Evolutionary conservation across 768 basidiomycete genomes (phyloP), one percentile per base, ranked within the genome.

Genomic region (Mrakia frigida): DNA sequence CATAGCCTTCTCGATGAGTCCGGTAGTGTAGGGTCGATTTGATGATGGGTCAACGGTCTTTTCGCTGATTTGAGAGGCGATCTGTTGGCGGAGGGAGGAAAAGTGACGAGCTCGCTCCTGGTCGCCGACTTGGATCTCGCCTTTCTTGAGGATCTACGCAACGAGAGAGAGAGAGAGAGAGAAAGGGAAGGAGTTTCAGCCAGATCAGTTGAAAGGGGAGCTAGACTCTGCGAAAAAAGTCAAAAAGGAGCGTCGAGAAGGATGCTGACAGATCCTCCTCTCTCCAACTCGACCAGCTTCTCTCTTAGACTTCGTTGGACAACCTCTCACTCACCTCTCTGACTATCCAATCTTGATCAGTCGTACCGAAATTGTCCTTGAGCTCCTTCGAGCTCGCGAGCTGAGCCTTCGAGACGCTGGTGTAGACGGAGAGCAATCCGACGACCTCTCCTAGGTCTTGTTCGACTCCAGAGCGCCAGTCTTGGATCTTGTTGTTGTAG

Each of bases 401-500:
- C 82, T 94, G 92, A 37, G 96, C 97, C 83, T 98, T 98, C 11
- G 94, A 92, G 53, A 98, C 94, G 84, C 98, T 98, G 46, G 88
- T 87, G 84, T 98, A 99, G 73, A 99, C 93, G 81, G 95, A 93
- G 80, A 89, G 91, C 81, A 98, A 95, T 84, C 98, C 97, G 61
- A 98, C 87, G 50, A 99, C 93, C 80, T 98, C 96, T 81, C 95
- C 93, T 41, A 98, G 84, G 84, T 91, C 90, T 39, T 91, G 93
- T 86, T 98, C 95, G 35, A 96, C 91, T 78, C 94, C 94, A 76
- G 88, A 93, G 75, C 97, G 86, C 89, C 90, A 99, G 83, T 97
- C 95, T 80, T 95, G 92, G 39, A 99, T 96, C 84, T 98, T 98
- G 85, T 98, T 99, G 86, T 98, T 96, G 86, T 98, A 99, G 84